Conservation (phyloP, 805 yeast species). For the Saturnispora sanitii region DNA sequence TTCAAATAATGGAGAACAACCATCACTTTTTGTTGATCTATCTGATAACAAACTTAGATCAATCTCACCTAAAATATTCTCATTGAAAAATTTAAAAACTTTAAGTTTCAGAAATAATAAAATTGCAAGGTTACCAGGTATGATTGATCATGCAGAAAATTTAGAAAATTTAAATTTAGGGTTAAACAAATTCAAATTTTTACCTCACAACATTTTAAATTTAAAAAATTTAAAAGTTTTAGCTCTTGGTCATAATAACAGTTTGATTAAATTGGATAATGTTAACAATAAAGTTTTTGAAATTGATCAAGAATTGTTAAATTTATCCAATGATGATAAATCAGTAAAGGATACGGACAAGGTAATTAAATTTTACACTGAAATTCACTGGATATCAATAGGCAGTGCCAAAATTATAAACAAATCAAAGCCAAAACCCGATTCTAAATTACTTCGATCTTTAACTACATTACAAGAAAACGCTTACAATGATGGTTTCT, state of each 20-base stretch:
- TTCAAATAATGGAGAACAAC: slow-evolving; percentile 25
- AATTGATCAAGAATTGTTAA: slow-evolving; percentile 23
- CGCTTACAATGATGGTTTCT: slow-evolving; percentile 11
- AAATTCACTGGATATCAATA: slow-evolving; percentile 21
- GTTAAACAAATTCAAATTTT: slow-evolving; percentile 38
- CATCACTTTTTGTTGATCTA: slow-evolving; percentile 38
- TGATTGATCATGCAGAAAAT: slow-evolving; percentile 31
- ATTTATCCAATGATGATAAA: not conserved
- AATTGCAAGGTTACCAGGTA: slow-evolving; percentile 37
- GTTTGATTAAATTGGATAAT: slow-evolving; percentile 21
- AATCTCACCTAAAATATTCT: slow-evolving; percentile 42
- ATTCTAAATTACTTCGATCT: slow-evolving; percentile 18
- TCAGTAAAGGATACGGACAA: slow-evolving; percentile 10
- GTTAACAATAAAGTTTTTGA: slow-evolving; percentile 10
- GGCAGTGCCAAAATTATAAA: not conserved
- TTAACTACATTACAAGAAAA: slow-evolving; percentile 26
- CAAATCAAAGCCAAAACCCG: too few species aligned
- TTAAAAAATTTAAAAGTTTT: slow-evolving; percentile 34
- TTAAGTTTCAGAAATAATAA: slow-evolving; percentile 43
- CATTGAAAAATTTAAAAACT: slow-evolving; percentile 40
- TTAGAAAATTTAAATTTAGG: slow-evolving; percentile 44
- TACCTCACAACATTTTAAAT: slow-evolving; percentile 46
- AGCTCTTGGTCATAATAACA: slow-evolving; percentile 46
- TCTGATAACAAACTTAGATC: slow-evolving; percentile 39
- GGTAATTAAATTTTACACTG: slow-evolving; percentile 19